phyloP scores from a whole-genome alignment of 768 basidiomycete species.

The Solioccasus polychromus region DNA sequence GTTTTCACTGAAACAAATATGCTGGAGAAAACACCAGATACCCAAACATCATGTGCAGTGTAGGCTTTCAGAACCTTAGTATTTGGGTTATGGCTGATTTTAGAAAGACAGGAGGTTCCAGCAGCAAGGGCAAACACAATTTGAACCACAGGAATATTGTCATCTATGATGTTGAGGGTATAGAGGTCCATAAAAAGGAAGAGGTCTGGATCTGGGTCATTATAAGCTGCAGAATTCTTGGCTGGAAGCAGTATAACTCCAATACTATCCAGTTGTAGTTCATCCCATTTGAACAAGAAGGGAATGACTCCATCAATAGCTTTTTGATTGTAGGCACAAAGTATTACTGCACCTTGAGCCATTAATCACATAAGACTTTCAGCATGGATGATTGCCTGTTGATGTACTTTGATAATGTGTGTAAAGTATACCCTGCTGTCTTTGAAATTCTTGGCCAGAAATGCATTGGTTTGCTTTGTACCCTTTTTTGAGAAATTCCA shows the following conservation, averaged over 20 bases:
- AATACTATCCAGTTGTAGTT: neutral
- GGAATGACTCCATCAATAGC: neutral
- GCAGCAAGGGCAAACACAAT: too few relatives aligned
- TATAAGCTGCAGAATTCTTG: too few relatives aligned
- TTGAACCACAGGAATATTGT: too few relatives aligned
- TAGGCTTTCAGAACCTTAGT: too few relatives aligned
- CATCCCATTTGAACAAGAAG: neutral
- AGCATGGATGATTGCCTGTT: neutral
- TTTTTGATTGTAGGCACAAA: neutral
- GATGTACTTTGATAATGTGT: neutral
- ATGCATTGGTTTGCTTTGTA: neutral
- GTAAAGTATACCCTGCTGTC: neutral
- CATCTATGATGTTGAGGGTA: too few relatives aligned
- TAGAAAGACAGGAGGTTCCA: too few relatives aligned
- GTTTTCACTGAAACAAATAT: too few relatives aligned
- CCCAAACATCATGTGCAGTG: too few relatives aligned
- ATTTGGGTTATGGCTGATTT: too few relatives aligned
- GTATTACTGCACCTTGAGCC: neutral
- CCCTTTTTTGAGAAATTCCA: neutral
- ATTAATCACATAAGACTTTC: neutral
- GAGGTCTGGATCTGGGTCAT: too few relatives aligned
- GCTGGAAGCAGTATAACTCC: neutral
- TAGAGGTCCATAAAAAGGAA: too few relatives aligned
- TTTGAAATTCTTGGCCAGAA: neutral
- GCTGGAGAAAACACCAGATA: too few relatives aligned